Base-by-base conservation (phyloP, 176 grass and related monocot genomes). In the Cenchrus americanus region DNA sequence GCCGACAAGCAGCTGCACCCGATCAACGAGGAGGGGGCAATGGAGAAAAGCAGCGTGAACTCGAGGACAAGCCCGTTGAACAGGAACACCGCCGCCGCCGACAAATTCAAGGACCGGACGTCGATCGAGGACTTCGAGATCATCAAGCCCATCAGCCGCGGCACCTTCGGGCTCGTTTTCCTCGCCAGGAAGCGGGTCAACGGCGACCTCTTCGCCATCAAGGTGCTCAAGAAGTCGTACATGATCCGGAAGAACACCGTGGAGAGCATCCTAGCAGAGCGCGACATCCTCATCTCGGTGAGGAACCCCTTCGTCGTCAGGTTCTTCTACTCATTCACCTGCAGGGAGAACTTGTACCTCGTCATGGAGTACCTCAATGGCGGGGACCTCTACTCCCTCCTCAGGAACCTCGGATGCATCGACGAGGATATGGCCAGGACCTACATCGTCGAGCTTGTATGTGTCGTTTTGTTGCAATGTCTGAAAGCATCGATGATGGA, bases 291-390 rank as follows among this genome's bases (percentile, higher is more conserved):
- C 76, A 99, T 99, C 88, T 94, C 91, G 46, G 89, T 74, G 71
- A 87, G 89, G 8, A 99, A 94, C 79, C 93, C 91, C 2, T 99
- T 99, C 85, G 89, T 94, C 66, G 93, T 95, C 30, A 82, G 96
- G 11, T 99, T 99, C 76, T 99, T 94, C 96, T 99, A 99, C 89
- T 99, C 96, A 77, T 99, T 99, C 77, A 99, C 93, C 27, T 99
- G 93, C 87, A 99, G 91, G 94, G 96, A 99, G 81, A 94, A 99
- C 87, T 89, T 99, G 50, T 99, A 99, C 83, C 89, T 99, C 49
- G 93, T 99, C 78, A 98, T 98, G 96, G 96, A 98, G 78, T 98
- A 98, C 85, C 83, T 98, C 83, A 99, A 96, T 26, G 96, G 96
- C 44, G 96, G 96, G 10, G 93, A 99, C 84, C 87, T 96, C 44